A percentile compares a stretch with the other conserved stretches of the same genome.
These are phyloP conservation scores for Diaporthe nobilis DNA, from an alignment of 2,329 filamentous ascomycete species.

Conservation along the genomic window DNA sequence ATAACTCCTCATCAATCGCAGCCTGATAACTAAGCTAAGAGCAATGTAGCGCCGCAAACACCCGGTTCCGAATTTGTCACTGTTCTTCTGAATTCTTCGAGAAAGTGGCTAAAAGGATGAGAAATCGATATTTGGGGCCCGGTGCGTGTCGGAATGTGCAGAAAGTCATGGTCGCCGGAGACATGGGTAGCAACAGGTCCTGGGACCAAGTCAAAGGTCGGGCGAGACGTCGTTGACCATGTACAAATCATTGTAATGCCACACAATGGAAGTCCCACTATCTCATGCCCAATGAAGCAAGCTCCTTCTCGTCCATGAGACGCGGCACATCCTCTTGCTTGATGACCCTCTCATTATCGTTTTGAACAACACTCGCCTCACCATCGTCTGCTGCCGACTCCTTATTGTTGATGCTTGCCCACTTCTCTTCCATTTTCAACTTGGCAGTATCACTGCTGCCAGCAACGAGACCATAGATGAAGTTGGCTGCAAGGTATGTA, in stretches of 20 bases:
- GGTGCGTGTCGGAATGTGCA: not conserved
- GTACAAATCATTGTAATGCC: not conserved
- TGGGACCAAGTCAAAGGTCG: not conserved
- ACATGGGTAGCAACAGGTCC: not conserved
- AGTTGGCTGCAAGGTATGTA: slow-evolving; percentile 66
- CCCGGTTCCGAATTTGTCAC: not conserved
- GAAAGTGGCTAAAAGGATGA: not conserved
- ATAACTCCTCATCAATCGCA: not conserved
- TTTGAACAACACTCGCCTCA: not conserved
- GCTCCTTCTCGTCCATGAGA: too few relatives aligned
- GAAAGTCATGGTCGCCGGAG: not conserved
- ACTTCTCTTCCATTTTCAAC: slow-evolving; percentile 35
- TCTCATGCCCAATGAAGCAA: not conserved
- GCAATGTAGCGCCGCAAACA: not conserved
- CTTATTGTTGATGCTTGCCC: slow-evolving; percentile 31
- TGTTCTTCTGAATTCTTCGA: not conserved
- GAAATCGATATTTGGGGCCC: not conserved
- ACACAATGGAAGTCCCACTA: too few relatives aligned
- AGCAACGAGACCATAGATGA: slow-evolving; percentile 57
- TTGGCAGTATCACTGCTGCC: not conserved
- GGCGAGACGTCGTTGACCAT: fast-evolving
- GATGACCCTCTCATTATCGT: not conserved
- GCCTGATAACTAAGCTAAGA: not conserved
- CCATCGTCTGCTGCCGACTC: not conserved
- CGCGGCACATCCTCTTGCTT: not conserved